A percentile compares a stretch with the other conserved stretches of the same genome.
These are phyloP conservation scores for Elsinoe perseae DNA, from an alignment of 2,329 filamentous ascomycete genomes.

Conservation along the genomic window DNA sequence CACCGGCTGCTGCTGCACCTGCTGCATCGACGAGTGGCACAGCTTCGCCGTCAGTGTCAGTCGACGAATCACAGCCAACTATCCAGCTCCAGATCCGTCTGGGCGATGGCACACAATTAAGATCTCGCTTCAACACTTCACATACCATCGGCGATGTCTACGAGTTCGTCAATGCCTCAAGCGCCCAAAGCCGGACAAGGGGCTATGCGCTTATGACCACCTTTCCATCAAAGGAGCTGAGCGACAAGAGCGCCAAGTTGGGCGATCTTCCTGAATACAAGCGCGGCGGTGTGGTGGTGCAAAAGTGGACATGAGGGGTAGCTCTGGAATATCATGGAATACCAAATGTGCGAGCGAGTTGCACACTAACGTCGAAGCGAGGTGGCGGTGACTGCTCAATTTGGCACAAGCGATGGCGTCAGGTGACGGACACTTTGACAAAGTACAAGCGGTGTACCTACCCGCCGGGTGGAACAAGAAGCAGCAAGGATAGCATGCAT, in stretches of 20 bases:
- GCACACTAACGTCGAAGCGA: neutral
- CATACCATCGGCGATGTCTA: conserved; percentile 74
- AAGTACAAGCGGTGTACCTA: conserved; percentile 7
- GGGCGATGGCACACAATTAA: conserved; percentile 66
- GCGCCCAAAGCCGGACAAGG: conserved; percentile 49
- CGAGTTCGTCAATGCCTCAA: conserved; percentile 61
- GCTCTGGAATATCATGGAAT: neutral
- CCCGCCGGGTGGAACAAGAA: neutral
- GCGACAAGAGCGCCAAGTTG: conserved; percentile 49
- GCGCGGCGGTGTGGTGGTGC: conserved; percentile 48
- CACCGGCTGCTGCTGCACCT: conserved; percentile 28
- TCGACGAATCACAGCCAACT: conserved; percentile 61
- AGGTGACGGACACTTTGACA: neutral
- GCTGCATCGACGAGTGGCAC: conserved; percentile 27
- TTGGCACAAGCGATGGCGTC: neutral
- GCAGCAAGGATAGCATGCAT: neutral
- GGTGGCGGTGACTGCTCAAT: neutral
- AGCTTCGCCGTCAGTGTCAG: conserved; percentile 35
- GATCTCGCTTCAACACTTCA: conserved; percentile 73
- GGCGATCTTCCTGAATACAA: conserved; percentile 45
- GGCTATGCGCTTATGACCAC: conserved; percentile 71
- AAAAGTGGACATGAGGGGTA: conserved; percentile 42
- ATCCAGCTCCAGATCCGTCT: conserved; percentile 69
- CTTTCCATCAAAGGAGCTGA: conserved; percentile 74
- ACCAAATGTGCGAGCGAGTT: too few relatives aligned